Evolutionary conservation across 164 flowering plant genomes (phyloP).

Genomic region (Piper betle): DNA sequence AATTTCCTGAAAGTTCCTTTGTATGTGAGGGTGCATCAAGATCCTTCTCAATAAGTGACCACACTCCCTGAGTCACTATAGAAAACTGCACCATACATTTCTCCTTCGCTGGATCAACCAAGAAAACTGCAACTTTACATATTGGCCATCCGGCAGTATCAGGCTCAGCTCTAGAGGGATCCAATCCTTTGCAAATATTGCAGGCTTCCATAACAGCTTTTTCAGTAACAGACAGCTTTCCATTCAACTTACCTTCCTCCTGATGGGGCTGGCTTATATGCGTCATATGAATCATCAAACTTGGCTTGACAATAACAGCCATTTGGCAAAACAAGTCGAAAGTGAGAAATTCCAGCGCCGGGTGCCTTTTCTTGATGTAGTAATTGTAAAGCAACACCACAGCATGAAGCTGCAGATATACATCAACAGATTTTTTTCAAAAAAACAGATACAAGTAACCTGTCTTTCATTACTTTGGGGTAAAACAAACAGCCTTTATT

Average conservation of each 20-base stretch:
- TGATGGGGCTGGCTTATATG: slow-evolving; percentile 18
- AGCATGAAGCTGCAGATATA: slow-evolving; percentile 56
- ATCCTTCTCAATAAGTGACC: slow-evolving; percentile 66
- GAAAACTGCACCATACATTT: slow-evolving; percentile 47
- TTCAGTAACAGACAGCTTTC: slow-evolving; percentile 46
- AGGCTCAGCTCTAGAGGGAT: slow-evolving; percentile 37
- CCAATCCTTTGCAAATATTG: slow-evolving; percentile 32
- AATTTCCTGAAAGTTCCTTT: slow-evolving; percentile 14
- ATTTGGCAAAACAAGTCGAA: slow-evolving; percentile 62
- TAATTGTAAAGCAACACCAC: slow-evolving; percentile 85
- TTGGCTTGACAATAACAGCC: slow-evolving; percentile 39
- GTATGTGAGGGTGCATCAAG: slow-evolving; percentile 9
- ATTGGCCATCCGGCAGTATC: slow-evolving; percentile 46
- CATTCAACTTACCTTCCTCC: slow-evolving; percentile 19
- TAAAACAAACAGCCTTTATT: too few species aligned
- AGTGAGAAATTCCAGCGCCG: slow-evolving; percentile 34
- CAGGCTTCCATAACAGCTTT: slow-evolving; percentile 65
- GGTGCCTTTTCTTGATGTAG: slow-evolving; percentile 58
- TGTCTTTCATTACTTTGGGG: too few species aligned
- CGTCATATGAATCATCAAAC: slow-evolving; percentile 35
- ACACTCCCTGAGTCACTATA: slow-evolving; percentile 45
- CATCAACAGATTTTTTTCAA: too few species aligned
- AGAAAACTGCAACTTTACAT: slow-evolving; percentile 49
- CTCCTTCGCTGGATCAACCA: slow-evolving; percentile 45
- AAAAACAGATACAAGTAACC: not conserved